Evolutionary conservation across 352 stramenopile genomes (phyloP), one percentile per base, ranked within the genome.

Genomic region (Albugo candida): DNA sequence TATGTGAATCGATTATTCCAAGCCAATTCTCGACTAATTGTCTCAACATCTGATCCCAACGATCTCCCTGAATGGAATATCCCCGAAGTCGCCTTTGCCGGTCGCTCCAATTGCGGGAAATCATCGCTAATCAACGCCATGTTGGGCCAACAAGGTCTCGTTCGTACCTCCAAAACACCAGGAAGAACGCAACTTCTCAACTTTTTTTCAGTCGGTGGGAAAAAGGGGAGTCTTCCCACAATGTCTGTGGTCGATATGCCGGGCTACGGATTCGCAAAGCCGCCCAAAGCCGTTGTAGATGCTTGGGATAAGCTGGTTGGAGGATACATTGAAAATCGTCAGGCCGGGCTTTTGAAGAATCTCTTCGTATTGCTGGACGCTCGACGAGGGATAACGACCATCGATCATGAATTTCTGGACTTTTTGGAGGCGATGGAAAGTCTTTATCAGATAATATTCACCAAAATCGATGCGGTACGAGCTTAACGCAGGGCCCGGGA

Each of bases 391-490:
- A 54, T 94, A 36, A 65, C 66, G 17, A 55, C 65, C 20, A 64
- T 84, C 5, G 84, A 95, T 47, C 54, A 79, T 35, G 73, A 93
- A 48, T 94, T 94, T 52, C 85, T 94, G 71, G 70, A 86, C 51
- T 79, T 83, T 42, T 52, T 96, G 37, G 71, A 89, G 40, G 61
- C 75, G 13, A 61, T 88, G n/a, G 74, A 65, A 3, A 66, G 78
- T 18, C 53, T 81, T 35, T 94, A 95, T 59, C 81, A 93, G 46
- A 64, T 94, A 18, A 77, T 96, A 27, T 80, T 96, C 48, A 96
- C 83, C 12, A 96, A 96, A 56, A 75, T 68, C 11, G 83, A 96
- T 55, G 49, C 71, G 11, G 61, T 73, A 14, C 19, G 52, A n/a
- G n/a, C n/a, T 35, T 5, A 45, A 35, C 8, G 14, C 36, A 41